Conservation (phyloP, 2,329 filamentous ascomycete species). For the Neodidymelliopsis sp. region DNA sequence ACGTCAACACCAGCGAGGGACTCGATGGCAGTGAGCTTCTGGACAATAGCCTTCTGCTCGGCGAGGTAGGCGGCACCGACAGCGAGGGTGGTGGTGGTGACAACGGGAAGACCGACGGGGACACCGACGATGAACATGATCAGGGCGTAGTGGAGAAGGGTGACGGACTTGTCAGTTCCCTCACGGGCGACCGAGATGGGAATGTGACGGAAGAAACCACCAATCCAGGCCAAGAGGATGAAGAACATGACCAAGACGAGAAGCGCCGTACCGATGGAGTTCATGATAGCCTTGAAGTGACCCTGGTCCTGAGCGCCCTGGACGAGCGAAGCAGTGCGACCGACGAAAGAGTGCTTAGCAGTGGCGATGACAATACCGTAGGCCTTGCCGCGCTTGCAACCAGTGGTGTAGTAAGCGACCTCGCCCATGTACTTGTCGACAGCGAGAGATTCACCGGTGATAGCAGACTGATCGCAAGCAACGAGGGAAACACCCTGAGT, state of each 20-base stretch:
- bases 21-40: conserved; percentile 81
- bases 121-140: conserved; percentile 77
- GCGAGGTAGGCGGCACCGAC: conserved; percentile 80
- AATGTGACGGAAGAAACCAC: conserved; percentile 78
- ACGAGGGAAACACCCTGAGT: conserved; percentile 72
- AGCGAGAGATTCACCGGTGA: conserved; percentile 80
- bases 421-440: conserved; percentile 83
- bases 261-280: conserved; percentile 77
- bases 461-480: conserved; percentile 79
- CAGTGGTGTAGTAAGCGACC: conserved; percentile 78
- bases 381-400: conserved; percentile 81
- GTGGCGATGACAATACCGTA: conserved; percentile 73
- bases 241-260: conserved; percentile 80
- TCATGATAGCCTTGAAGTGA: conserved; percentile 76
- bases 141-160: conserved; percentile 59
- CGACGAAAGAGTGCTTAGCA: conserved; percentile 77
- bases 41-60: conserved; percentile 79
- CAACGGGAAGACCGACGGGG: conserved; percentile 78
- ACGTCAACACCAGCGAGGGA: conserved; percentile 72
- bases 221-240: conserved; percentile 78
- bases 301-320: conserved; percentile 78
- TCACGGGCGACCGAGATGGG: conserved; percentile 66
- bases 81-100: conserved; percentile 78
- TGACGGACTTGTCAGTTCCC: conserved; percentile 62
- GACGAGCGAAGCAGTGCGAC: conserved; percentile 76